These are phyloP conservation scores for Alternaria sp. DNA, from an alignment of 2,329 filamentous ascomycete species.

Conservation along the genomic window DNA sequence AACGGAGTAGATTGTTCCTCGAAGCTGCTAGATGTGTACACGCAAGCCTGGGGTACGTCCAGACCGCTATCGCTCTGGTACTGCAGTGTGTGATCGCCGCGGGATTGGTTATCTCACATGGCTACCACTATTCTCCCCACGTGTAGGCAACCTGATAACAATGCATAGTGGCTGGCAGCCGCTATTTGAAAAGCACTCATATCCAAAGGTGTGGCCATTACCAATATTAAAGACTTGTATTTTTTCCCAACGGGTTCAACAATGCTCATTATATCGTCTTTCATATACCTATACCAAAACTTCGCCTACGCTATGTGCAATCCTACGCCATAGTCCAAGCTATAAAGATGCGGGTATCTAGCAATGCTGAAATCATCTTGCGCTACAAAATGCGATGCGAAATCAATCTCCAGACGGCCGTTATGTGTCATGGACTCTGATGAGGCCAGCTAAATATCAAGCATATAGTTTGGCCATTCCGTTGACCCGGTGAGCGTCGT, in stretches of 20 bases:
- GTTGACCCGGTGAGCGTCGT: constrained; percentile 32
- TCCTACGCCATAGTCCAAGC: constrained; percentile 23
- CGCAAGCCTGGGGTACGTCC: constrained; percentile 6
- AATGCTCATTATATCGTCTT: constrained; percentile 12
- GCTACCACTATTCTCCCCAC: constrained; percentile 19
- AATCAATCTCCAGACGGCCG: constrained; percentile 21
- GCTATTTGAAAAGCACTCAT: neutral
- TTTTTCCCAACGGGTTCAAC: neutral
- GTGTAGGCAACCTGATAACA: constrained; percentile 14
- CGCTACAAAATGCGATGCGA: constrained; percentile 31
- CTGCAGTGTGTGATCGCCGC: constrained; percentile 20
- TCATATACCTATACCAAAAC: constrained; percentile 3
- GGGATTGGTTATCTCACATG: constrained; percentile 5
- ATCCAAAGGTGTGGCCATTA: neutral
- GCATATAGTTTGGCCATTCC: constrained; percentile 42
- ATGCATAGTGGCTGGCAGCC: neutral
- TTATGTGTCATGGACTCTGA: constrained; percentile 18
- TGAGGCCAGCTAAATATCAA: constrained; percentile 20
- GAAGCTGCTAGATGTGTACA: constrained; percentile 18
- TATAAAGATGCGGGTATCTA: constrained; percentile 52
- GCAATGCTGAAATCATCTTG: constrained; percentile 44
- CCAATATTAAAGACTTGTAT: neutral
- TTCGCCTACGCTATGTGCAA: constrained; percentile 18
- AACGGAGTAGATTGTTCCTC: constrained; percentile 18
- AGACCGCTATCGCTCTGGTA: constrained; percentile 35